Evolutionary conservation across 2,329 filamentous ascomycete species (phyloP).

Genomic region (Penicillium sp.): DNA sequence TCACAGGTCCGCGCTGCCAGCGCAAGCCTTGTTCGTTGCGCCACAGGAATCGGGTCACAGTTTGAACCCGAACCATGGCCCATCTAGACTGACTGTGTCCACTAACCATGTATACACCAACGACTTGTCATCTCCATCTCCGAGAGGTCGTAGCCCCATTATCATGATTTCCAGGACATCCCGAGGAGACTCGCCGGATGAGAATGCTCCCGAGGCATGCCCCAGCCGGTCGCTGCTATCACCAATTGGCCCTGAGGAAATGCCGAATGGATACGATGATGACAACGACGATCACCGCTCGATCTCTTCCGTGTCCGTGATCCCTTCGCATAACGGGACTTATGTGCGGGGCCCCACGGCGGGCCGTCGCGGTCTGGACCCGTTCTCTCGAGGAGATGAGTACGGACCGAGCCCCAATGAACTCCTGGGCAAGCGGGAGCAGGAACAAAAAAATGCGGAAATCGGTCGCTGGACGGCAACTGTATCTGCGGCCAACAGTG

Average conservation of each 20-base stretch:
- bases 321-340: conserved; percentile 49
- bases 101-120: conserved; percentile 3
- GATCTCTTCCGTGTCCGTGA: conserved; percentile 23
- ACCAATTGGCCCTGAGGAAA: conserved; percentile 30
- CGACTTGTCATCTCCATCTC: conserved; percentile 22
- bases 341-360: conserved; percentile 46
- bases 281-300: conserved; percentile 26
- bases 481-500: conserved; percentile 51
- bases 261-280: conserved; percentile 32
- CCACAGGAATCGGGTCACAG: conserved; percentile 11
- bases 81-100: conserved; percentile 13
- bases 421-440: conserved; percentile 48
- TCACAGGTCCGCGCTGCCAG: conserved; percentile 10
- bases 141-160: conserved; percentile 44
- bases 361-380: conserved; percentile 51
- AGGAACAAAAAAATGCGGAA: conserved; percentile 55
- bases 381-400: conserved; percentile 47
- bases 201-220: conserved; percentile 24
- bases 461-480: conserved; percentile 57
- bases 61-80: conserved; percentile 1
- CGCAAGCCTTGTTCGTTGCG: conserved; percentile 24
- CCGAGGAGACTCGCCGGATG: conserved; percentile 48
- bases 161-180: conserved; percentile 48
- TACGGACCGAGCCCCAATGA: conserved; percentile 55
- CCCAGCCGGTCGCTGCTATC: conserved; percentile 43